Evolutionary conservation across 192 early-diverging fungal genomes (phyloP).

Genomic region (Linnemannia zychae): DNA sequence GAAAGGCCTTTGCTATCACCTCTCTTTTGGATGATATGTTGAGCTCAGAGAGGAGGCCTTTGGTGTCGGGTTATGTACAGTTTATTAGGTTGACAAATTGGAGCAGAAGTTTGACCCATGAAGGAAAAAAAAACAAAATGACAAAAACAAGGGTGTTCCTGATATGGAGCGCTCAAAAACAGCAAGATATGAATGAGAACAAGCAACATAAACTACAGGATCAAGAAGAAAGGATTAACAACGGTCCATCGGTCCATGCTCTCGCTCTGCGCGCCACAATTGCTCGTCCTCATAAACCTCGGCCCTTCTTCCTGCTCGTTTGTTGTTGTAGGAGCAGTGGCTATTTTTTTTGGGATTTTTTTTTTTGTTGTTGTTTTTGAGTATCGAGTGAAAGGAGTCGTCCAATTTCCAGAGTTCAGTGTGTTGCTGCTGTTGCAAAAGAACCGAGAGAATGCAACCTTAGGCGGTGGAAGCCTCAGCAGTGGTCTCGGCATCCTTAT

Average conservation of each 20-base stretch:
- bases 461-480: constrained; percentile 11
- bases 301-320: neutral
- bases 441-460: neutral
- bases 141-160: neutral
- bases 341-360: neutral
- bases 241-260: too few relatives aligned
- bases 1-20: too few relatives aligned
- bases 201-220: neutral
- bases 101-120: neutral
- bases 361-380: neutral
- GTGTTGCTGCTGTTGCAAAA: neutral
- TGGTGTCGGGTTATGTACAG: neutral
- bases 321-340: neutral
- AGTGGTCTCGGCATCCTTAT: constrained; percentile 8
- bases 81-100: constrained; percentile 4
- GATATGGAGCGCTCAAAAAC: neutral
- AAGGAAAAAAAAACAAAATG: neutral
- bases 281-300: neutral
- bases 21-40: too few relatives aligned
- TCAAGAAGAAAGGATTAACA: neutral
- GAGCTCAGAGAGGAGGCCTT: too few relatives aligned
- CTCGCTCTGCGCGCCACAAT: too few relatives aligned
- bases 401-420: neutral
- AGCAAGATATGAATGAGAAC: neutral
- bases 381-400: neutral